Evolutionary conservation across 192 early-diverging fungal genomes (phyloP), one percentile per base, ranked within the genome.

Genomic region (Gorgonomyces haynaldii): DNA sequence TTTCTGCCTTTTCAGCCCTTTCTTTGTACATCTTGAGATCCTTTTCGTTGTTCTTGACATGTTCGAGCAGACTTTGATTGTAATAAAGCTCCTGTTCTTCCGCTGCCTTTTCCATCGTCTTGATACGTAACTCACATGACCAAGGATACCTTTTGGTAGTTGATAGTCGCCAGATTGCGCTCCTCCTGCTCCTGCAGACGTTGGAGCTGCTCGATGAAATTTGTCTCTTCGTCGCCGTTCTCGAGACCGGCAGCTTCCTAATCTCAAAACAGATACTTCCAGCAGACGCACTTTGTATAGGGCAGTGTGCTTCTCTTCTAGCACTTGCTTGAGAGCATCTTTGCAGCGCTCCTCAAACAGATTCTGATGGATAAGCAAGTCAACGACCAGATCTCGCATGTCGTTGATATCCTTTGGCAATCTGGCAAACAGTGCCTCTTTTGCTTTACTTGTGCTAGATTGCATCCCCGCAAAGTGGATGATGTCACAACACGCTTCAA

Each of bases 11-110:
- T 22, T 69, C 68, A 31, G 61, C 62, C 15, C 62, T 28, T 24
- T 56, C 32, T 20, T 62, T 55, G 28, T 68, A 60, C n/a, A 57
- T 63, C 52, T 67, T 58, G n/a, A 70, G 50, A 45, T 75, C 64
- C 24, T 66, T 56, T 7, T 52, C 49, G 32, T 75, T 65, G 36
- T 70, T 63, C 39, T 66, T 65, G 17, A 55, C 56, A 36, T 70
- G 47, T 16, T 74, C 67, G 13, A 52, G 51, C 4, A 74, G 34
- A 42, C 65, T 65, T 49, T 66, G 57, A 7, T 60, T 52, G 42
- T 63, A 67, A 37, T 63, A 66, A 17, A 56, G 59, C 38, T 70
- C 62, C 31, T 70, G 67, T 39, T 75, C 58, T 25, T 42, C 44
- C 1, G 54, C 49, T 19, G 52, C 56, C 22, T 52, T 46, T 43